These are phyloP conservation scores for Wickerhamomyces kurtzmanii DNA, from an alignment of 805 yeast species.

Conservation along the genomic window DNA sequence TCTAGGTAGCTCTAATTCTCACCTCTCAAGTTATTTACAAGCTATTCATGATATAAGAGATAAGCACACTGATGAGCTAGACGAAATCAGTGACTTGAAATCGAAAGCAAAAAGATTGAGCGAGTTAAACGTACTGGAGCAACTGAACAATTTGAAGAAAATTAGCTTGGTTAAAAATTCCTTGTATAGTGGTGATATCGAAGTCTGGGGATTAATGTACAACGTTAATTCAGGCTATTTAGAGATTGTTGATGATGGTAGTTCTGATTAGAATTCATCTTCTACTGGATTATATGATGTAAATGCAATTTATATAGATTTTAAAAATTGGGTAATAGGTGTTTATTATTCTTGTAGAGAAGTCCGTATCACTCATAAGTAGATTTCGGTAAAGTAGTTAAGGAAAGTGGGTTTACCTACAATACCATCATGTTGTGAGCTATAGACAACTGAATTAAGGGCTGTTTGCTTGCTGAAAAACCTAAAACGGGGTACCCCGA, in stretches of 20 bases:
- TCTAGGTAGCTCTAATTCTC: constrained; percentile 44
- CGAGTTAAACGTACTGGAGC: constrained; percentile 67
- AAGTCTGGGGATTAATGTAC: constrained; percentile 77
- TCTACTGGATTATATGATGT: too few relatives aligned
- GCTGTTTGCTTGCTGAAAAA: too few relatives aligned
- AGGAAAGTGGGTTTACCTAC: too few relatives aligned
- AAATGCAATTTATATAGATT: too few relatives aligned
- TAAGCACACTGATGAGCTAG: constrained; percentile 40
- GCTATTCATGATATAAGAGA: constrained; percentile 62
- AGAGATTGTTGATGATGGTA: constrained; percentile 28
- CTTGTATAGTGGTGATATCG: constrained; percentile 47
- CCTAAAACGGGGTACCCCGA: too few relatives aligned
- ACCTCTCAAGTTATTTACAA: constrained; percentile 36
- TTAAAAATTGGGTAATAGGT: too few relatives aligned
- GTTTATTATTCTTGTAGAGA: too few relatives aligned
- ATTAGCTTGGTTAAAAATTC: constrained; percentile 55
- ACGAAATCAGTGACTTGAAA: constrained; percentile 37
- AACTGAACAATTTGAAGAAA: constrained; percentile 55
- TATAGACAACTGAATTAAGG: too few relatives aligned
- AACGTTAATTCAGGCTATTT: constrained; percentile 73
- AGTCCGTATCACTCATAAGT: too few relatives aligned
- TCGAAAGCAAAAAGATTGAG: constrained; percentile 53
- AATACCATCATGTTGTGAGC: too few relatives aligned
- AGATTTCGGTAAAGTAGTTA: too few relatives aligned
- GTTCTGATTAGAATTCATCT: too few relatives aligned